Base-by-base conservation (phyloP, 2,329 filamentous ascomycete species). In the Fonsecaea pedrosoi region DNA sequence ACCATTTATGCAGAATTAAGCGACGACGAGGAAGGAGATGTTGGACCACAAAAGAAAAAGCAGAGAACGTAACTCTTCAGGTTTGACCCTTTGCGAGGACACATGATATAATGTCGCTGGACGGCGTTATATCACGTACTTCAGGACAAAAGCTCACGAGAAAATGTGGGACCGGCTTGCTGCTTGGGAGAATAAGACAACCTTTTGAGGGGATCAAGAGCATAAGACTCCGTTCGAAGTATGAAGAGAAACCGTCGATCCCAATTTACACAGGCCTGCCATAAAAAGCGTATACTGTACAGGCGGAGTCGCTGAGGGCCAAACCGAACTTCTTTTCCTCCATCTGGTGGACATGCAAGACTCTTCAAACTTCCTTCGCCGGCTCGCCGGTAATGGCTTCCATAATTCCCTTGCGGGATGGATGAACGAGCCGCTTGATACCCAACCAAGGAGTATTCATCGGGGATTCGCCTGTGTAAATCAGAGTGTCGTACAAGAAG, bases 1-100 rank as follows among this genome's bases (percentile, higher is more conserved):
- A 92, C 94, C 32, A 90, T 97, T 71, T 99, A 96, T 81, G 91
- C 91, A 7, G 92, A 97, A 53, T 74, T 95, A 38, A 96, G 93
- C 77, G 94, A 96, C 74, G 92, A 93, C 74, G 92, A 93, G 15
- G 94, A 96, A 71, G 86, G 87, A 45, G 89, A 88, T 60, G 85
- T 87, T 18, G 86, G 84, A 3, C 88, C 87, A n/a, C 87, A 91
- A 38, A 91, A 89, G 80, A 88, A 88, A 78, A 84, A 76, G 70
- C 72, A 76, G 30, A 78, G 73, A 67, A 76, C 75, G 60, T 80
- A 71, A 76, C 10, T 32, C 30, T 32, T 32, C 2, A 32, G 4
- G 30, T 6, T 32, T 32, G 30, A 32, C 4, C 4, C 30, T 32
- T 32, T 32, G 30, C 30, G 30, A 1, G 30, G 30, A 4, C 5